phyloP scores from a whole-genome alignment of 148 eudicot genomes.

The Limonium bicolor region DNA sequence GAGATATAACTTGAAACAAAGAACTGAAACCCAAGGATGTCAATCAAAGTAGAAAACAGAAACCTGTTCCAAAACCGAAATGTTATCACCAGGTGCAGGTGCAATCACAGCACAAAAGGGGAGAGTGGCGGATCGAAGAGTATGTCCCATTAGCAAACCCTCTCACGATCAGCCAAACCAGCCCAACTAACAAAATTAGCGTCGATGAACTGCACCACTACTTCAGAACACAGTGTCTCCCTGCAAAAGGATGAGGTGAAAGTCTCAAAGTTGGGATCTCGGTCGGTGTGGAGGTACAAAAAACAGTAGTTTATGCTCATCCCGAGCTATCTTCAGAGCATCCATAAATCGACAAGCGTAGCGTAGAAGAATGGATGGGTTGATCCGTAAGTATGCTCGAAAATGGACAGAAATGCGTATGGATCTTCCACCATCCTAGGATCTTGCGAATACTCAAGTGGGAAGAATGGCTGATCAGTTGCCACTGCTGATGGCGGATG shows the following conservation, averaged over 20 bases:
- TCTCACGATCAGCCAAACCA: constrained; percentile 41
- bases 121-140: constrained; percentile 40
- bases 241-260: constrained; percentile 48
- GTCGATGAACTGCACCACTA: constrained; percentile 66
- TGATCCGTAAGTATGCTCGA: constrained; percentile 53
- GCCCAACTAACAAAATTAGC: constrained; percentile 88
- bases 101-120: constrained; percentile 88
- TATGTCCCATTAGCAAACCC: constrained; percentile 44
- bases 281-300: constrained; percentile 70
- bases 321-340: constrained; percentile 51
- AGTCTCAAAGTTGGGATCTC: constrained; percentile 39
- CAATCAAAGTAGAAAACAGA: background rate
- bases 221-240: constrained; percentile 61
- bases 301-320: constrained; percentile 65
- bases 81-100: constrained; percentile 48
- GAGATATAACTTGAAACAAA: no score
- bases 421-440: constrained; percentile 20
- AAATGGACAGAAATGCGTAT: constrained; percentile 51
- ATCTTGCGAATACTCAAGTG: constrained; percentile 2
- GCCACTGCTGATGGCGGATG: constrained; percentile 12
- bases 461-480: constrained; percentile 16
- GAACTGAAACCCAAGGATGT: background rate
- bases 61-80: constrained; percentile 81
- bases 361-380: constrained; percentile 78
- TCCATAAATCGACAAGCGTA: constrained; percentile 60